A percentile compares a stretch with the other conserved stretches of the same genome.
phyloP scores from a whole-genome alignment of 2,329 filamentous ascomycete species.

The Fusarium veterinarium region DNA sequence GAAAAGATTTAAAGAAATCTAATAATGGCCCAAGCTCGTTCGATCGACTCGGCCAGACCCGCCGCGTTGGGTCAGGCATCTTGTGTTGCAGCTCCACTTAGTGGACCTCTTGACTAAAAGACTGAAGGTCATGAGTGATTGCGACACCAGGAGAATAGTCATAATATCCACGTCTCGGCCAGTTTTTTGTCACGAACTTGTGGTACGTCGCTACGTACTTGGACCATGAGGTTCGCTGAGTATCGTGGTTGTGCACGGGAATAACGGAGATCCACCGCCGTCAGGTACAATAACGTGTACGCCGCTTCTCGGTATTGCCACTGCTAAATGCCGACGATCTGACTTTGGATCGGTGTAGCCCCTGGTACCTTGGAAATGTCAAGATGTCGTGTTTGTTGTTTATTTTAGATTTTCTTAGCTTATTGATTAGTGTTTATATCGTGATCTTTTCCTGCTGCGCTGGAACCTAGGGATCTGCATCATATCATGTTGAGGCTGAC shows the following conservation, averaged over 20 bases:
- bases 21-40: constrained; percentile 30
- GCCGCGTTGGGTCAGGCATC: constrained; percentile 3
- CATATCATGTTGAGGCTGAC: neutral
- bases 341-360: neutral
- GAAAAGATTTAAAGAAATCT: constrained; percentile 8
- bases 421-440: constrained; percentile 1
- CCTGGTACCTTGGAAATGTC: neutral
- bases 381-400: neutral
- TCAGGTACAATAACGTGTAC: neutral
- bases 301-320: neutral
- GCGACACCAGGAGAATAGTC: constrained; percentile 3
- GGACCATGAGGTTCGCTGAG: neutral
- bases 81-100: constrained; percentile 6
- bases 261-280: neutral
- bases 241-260: neutral
- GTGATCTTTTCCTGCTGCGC: neutral
- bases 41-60: constrained; percentile 29
- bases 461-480: neutral
- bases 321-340: neutral
- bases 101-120: constrained; percentile 6
- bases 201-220: neutral
- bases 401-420: neutral
- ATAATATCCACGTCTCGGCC: constrained; percentile 22
- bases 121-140: constrained; percentile 12
- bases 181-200: neutral